A percentile compares a stretch with the other conserved stretches of the same genome.
phyloP scores from a whole-genome alignment of 306 rosid species.

The Rosa chinensis region DNA sequence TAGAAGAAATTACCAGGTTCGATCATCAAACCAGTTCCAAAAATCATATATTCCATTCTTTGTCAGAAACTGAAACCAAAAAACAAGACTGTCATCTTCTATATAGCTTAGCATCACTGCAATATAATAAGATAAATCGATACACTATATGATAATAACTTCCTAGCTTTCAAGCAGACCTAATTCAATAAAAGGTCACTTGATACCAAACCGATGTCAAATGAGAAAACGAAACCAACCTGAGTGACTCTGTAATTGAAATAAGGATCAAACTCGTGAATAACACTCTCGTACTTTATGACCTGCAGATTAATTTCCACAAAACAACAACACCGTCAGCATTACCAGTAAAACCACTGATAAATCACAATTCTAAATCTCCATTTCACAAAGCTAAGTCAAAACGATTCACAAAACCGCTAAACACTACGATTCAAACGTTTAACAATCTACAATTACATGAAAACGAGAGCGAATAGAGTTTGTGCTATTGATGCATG shows the following conservation, averaged over 20 bases:
- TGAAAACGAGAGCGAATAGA: too few species aligned
- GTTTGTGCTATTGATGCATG: too few species aligned
- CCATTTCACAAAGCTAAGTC: not conserved
- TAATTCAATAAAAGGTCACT: not conserved
- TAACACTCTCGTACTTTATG: conserved; percentile 96
- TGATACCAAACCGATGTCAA: not conserved
- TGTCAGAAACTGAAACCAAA: too few species aligned
- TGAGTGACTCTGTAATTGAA: conserved; percentile 98
- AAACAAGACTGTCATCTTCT: too few species aligned
- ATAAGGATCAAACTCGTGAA: conserved; percentile 97
- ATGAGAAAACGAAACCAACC: conserved; percentile 54
- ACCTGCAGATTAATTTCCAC: conserved; percentile 58
- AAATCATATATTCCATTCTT: conserved; percentile 57
- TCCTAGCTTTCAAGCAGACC: conserved; percentile 2
- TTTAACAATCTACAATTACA: not conserved
- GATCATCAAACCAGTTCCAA: conserved; percentile 99
- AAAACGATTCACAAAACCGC: not conserved
- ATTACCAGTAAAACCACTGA: not conserved
- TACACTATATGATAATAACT: not conserved
- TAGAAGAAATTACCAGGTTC: conserved; percentile 70
- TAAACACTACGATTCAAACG: not conserved
- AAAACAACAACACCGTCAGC: conserved; percentile 19
- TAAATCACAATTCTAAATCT: not conserved
- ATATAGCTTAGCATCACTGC: too few species aligned
- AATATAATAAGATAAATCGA: not conserved